Conservation (phyloP, 495 filamentous ascomycete species). For the Annulohypoxylon maeteangense region DNA sequence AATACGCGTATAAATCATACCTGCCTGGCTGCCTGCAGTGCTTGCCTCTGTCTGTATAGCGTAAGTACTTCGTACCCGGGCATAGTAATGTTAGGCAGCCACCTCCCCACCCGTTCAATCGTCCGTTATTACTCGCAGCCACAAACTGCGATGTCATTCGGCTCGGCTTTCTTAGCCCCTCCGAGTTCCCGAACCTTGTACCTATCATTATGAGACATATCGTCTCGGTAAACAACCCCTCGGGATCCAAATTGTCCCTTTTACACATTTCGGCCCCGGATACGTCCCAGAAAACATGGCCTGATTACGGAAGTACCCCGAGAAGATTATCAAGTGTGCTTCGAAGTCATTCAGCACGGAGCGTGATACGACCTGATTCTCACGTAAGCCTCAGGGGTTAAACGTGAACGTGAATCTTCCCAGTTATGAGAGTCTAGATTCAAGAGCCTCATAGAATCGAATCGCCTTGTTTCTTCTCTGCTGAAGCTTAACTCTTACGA, state of each 20-base stretch:
- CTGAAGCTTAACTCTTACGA: not conserved
- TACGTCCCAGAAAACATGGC: not conserved
- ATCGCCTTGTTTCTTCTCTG: not conserved
- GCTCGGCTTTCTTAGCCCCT: conserved; percentile 18
- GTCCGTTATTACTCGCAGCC: not conserved
- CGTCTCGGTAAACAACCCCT: not conserved
- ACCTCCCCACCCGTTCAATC: not conserved
- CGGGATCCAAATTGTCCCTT: not conserved
- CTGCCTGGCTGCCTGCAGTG: not conserved
- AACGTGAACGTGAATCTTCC: not conserved
- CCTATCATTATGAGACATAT: not conserved
- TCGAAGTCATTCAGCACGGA: not conserved
- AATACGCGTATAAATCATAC: not conserved
- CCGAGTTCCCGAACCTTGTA: conserved; percentile 27
- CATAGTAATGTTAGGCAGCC: not conserved
- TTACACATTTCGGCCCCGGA: conserved; percentile 6
- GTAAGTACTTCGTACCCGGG: not conserved
- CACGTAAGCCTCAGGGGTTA: conserved; percentile 29
- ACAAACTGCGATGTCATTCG: not conserved
- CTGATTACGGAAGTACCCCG: not conserved
- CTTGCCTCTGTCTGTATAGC: too few species aligned
- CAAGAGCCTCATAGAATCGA: conserved; percentile 5
- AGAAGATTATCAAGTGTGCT: not conserved
- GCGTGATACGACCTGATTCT: not conserved
- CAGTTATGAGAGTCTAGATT: conserved; percentile 4